Evolutionary conservation across 2,329 filamentous ascomycete genomes (phyloP), one percentile per base, ranked within the genome.

Genomic region (Colletotrichum karsti): DNA sequence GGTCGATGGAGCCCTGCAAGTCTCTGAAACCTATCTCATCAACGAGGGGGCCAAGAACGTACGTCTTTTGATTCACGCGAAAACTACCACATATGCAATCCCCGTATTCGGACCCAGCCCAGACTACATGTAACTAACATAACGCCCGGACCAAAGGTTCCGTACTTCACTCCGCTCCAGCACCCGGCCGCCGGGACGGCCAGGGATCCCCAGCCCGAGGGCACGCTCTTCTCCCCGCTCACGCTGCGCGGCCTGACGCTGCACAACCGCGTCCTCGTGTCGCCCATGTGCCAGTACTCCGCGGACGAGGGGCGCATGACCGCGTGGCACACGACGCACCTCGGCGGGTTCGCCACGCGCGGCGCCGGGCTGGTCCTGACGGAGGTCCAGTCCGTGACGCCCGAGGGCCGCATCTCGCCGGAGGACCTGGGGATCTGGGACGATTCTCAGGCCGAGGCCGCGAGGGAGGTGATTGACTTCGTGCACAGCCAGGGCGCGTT

Each of bases 341-440:
- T 80, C 26, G 79, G 80, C 35, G 75, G 77, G 51, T 79, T 80
- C 44, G 74, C 78, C 4, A 72, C 73, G 20, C 76, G 79, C 5
- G 81, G 81, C 5, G 73, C 92, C 0, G 92, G 91, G 0, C 78
- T 94, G 3, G 77, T 89, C 13, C 85, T 92, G 68, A 78, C 93
- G 12, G 92, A 95, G 78, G 91, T 92, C 1, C 92, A 91, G 0
- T 83, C 89, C 1, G 90, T 94, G 0, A 82, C 87, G 2, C 79
- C 91, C 0, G 85, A 92, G 71, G 92, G 92, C 4, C 85, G 92
- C 13, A 94, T 94, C 78, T 92, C 92, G 0, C 92, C 91, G 0
- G 84, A 93, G 71, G 88, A 92, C 71, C 76, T 78, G 12, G 91
- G 92, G 0, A 77, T 94, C 5, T 94, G 92, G 92, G 85, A 90